Evolutionary conservation across 2,329 filamentous ascomycete genomes (phyloP).

Genomic region (Laburnicola sp.): DNA sequence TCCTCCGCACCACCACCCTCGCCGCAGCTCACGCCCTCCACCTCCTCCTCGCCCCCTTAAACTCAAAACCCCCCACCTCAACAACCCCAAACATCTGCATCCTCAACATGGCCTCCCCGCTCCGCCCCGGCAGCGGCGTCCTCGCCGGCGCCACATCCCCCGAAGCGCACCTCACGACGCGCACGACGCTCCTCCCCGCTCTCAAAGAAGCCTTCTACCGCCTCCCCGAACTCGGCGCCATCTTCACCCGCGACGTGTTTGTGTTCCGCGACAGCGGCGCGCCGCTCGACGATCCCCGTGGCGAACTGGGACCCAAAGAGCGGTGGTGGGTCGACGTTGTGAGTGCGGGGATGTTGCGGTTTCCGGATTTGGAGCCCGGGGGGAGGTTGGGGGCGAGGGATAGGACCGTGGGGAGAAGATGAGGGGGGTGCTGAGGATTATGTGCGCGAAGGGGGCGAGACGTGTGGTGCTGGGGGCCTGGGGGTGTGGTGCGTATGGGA

Average conservation of each 20-base stretch:
- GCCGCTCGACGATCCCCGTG: slow-evolving; percentile 36
- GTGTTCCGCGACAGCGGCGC: slow-evolving; percentile 54
- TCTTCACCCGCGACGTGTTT: slow-evolving; percentile 62
- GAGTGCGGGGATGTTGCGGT: slow-evolving; percentile 61
- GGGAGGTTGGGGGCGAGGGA: slow-evolving; percentile 45
- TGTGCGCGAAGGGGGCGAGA: slow-evolving; percentile 48
- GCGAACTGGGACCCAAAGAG: slow-evolving; percentile 51
- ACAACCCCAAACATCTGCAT: slow-evolving; percentile 53
- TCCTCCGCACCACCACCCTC: slow-evolving; percentile 58
- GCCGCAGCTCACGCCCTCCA: slow-evolving; percentile 52
- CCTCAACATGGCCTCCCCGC: slow-evolving; percentile 66
- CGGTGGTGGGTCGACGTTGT: slow-evolving; percentile 63
- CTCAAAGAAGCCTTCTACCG: slow-evolving; percentile 63
- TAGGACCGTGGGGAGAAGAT: slow-evolving; percentile 59
- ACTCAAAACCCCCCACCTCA: slow-evolving; percentile 7
- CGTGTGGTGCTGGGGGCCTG: slow-evolving; percentile 64
- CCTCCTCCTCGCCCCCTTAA: too few species aligned
- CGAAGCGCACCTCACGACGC: slow-evolving; percentile 64
- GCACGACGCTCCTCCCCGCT: slow-evolving; percentile 62
- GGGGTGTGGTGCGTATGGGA: slow-evolving; percentile 67
- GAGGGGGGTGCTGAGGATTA: slow-evolving; percentile 59
- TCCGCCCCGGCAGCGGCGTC: slow-evolving; percentile 64
- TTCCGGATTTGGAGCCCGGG: slow-evolving; percentile 55
- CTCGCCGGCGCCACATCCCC: slow-evolving; percentile 62
- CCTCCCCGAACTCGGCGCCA: slow-evolving; percentile 59